A percentile compares a stretch with the other conserved stretches of the same genome.
Evolutionary conservation across 2,329 filamentous ascomycete species (phyloP).

Genomic region (Talaromyces sp.): DNA sequence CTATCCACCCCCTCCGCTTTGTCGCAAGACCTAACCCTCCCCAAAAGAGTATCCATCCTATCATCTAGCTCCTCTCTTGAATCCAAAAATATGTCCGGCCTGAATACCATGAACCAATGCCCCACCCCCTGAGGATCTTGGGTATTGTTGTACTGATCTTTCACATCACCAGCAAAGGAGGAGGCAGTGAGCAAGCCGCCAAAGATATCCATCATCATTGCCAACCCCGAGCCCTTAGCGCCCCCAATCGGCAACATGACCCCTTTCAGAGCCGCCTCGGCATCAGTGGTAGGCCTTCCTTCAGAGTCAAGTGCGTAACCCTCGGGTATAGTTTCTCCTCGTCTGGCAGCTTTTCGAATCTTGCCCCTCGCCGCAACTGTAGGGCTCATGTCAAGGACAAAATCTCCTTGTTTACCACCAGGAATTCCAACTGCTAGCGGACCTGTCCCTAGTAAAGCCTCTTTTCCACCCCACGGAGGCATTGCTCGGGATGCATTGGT

Average conservation of each 20-base stretch:
- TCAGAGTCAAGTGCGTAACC: constrained; percentile 27
- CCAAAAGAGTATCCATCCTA: constrained; percentile 15
- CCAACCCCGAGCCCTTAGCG: constrained; percentile 23
- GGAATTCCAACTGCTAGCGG: constrained; percentile 22
- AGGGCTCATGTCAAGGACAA: constrained; percentile 29
- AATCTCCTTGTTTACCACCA: constrained; percentile 19
- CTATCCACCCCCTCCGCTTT: constrained; percentile 11
- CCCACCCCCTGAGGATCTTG: constrained; percentile 15
- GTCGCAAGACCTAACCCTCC: neutral
- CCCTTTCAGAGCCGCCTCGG: constrained; percentile 25
- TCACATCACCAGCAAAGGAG: constrained; percentile 14
- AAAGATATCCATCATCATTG: constrained; percentile 22
- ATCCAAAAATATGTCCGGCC: constrained; percentile 13
- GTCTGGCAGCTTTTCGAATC: constrained; percentile 27
- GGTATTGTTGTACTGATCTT: constrained; percentile 16
- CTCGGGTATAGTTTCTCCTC: constrained; percentile 28
- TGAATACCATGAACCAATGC: constrained; percentile 16
- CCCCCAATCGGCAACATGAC: constrained; percentile 25
- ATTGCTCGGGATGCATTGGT: constrained; percentile 36
- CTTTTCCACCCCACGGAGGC: constrained; percentile 34
- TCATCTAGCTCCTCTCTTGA: neutral
- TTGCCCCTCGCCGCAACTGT: constrained; percentile 29
- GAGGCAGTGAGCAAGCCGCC: constrained; percentile 13
- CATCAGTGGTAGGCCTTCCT: constrained; percentile 26
- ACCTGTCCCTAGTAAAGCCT: constrained; percentile 20